phyloP scores from a whole-genome alignment of 2,329 filamentous ascomycete species.

The Trichoderma polysporum region DNA sequence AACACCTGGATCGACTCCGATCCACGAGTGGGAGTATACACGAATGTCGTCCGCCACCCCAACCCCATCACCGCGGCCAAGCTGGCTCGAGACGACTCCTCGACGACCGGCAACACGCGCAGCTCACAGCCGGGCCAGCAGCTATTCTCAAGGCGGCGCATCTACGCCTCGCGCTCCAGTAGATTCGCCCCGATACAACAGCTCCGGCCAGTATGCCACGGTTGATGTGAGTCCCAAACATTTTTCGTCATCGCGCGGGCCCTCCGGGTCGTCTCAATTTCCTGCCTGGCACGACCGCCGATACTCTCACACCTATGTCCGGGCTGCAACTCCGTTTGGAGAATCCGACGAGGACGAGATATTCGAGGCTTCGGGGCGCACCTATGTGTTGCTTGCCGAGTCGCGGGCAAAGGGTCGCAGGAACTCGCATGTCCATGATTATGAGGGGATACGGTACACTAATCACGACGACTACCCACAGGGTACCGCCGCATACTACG shows the following conservation, averaged over 20 bases:
- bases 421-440: conserved; percentile 40
- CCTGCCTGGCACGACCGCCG: conserved; percentile 51
- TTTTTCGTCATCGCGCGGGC: conserved; percentile 48
- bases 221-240: conserved; percentile 63
- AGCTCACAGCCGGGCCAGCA: conserved; percentile 39
- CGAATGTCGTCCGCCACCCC: conserved; percentile 55
- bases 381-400: conserved; percentile 53
- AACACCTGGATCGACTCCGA: conserved; percentile 48
- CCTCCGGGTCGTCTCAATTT: conserved; percentile 35
- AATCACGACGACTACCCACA: conserved; percentile 58
- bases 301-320: conserved; percentile 58
- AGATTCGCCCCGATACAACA: conserved; percentile 62
- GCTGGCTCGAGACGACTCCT: conserved; percentile 51
- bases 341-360: conserved; percentile 65
- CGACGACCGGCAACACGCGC: conserved; percentile 56
- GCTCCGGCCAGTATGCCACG: conserved; percentile 62
- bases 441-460: conserved; percentile 57
- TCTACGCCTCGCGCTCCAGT: conserved; percentile 48
- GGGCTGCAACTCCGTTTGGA: conserved; percentile 58
- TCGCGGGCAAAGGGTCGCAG: conserved; percentile 41
- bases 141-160: conserved; percentile 38
- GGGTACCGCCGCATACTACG: conserved; percentile 40
- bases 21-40: conserved; percentile 53
- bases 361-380: conserved; percentile 54
- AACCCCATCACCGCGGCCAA: conserved; percentile 56